phyloP scores from a whole-genome alignment of 2,329 filamentous ascomycete genomes.

The Verticillium albo-atrum region DNA sequence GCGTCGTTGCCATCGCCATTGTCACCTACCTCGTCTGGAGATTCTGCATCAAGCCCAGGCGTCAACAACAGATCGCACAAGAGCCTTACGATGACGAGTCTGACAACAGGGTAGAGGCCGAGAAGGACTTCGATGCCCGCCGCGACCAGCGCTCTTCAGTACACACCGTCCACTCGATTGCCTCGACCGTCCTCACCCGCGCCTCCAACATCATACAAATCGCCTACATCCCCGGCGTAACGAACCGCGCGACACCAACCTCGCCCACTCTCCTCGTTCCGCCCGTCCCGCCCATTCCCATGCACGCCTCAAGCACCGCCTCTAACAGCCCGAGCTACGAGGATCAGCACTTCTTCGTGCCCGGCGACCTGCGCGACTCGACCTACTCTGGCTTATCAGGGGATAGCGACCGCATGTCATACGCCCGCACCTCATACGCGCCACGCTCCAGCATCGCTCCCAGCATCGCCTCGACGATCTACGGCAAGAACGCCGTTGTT shows the following conservation, averaged over 20 bases:
- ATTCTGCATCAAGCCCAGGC: constrained; percentile 78
- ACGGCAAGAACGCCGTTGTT: constrained; percentile 84
- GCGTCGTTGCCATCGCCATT: constrained; percentile 69
- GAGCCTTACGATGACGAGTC: constrained; percentile 54
- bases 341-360: constrained; percentile 91
- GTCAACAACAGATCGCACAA: constrained; percentile 53
- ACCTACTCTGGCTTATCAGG: constrained; percentile 77
- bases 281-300: constrained; percentile 90
- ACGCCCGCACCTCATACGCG: constrained; percentile 53
- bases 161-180: constrained; percentile 85
- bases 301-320: constrained; percentile 47
- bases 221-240: constrained; percentile 96
- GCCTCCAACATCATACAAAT: constrained; percentile 99
- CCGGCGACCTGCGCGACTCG: constrained; percentile 83
- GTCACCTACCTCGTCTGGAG: constrained; percentile 80
- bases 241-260: constrained; percentile 81
- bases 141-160: constrained; percentile 68
- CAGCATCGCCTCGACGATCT: constrained; percentile 89
- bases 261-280: constrained; percentile 78
- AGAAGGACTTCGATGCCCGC: constrained; percentile 49
- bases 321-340: constrained; percentile 54
- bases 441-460: constrained; percentile 72
- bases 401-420: constrained; percentile 58
- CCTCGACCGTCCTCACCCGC: constrained; percentile 89
- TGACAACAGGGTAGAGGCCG: constrained; percentile 50